A percentile compares a stretch with the other conserved stretches of the same genome.
Evolutionary conservation across 495 filamentous ascomycete species (phyloP).

Genomic region (Hypoxylon cercidicola): DNA sequence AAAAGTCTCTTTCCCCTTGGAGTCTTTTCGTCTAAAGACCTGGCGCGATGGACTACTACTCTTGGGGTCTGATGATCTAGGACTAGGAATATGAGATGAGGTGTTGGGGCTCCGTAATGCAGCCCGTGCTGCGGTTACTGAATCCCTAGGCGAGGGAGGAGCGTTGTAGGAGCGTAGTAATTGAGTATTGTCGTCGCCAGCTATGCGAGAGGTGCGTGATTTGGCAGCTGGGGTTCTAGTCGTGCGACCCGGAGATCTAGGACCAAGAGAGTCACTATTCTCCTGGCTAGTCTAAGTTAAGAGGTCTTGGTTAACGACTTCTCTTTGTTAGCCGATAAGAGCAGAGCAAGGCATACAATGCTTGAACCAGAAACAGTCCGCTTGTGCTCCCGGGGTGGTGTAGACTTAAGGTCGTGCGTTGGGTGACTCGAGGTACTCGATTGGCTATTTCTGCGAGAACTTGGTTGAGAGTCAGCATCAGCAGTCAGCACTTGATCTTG

Average conservation of each 20-base stretch:
- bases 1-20: conserved; percentile 1
- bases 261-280: conserved; percentile 22
- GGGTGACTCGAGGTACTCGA: conserved; percentile 6
- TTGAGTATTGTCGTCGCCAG: conserved; percentile 6
- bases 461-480: conserved; percentile 34
- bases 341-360: conserved; percentile 29
- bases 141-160: conserved; percentile 9
- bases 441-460: conserved; percentile 20
- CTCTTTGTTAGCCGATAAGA: not conserved
- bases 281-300: conserved; percentile 35
- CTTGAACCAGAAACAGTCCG: conserved; percentile 17
- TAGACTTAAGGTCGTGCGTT: conserved; percentile 19
- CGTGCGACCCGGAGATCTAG: conserved; percentile 22
- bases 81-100: conserved; percentile 28
- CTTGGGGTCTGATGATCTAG: not conserved
- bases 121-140: conserved; percentile 21
- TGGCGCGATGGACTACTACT: conserved; percentile 7
- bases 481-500: conserved; percentile 13
- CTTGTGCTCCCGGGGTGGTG: conserved; percentile 8
- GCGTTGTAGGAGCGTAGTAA: not conserved
- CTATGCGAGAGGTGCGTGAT: conserved; percentile 8
- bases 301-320: conserved; percentile 12
- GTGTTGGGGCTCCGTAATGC: conserved; percentile 6
- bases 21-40: conserved; percentile 16
- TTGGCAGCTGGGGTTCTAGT: conserved; percentile 2